Percentiles rank a stretch among this genome's conserved stretches.
These are phyloP conservation scores for Rhynchospora breviuscula DNA, from an alignment of 176 grass and related monocot genomes.

Conservation along the genomic window DNA sequence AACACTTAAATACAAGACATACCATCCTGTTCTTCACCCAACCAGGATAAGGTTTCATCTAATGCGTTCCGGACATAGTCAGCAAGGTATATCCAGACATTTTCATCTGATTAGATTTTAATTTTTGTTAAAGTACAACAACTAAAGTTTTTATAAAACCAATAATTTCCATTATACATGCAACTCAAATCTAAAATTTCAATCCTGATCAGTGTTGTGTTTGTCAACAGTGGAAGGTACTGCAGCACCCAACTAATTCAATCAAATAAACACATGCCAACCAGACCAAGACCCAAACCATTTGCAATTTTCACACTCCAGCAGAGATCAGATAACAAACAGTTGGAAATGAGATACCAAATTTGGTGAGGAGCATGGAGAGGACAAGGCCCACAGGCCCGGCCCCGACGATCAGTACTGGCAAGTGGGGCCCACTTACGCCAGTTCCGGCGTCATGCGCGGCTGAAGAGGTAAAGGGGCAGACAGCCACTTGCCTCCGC, in stretches of 20 bases:
- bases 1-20: slow-evolving; percentile 5
- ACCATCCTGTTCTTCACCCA: background rate
- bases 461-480: slow-evolving; percentile 8
- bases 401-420: slow-evolving; percentile 81
- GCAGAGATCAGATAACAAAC: background rate
- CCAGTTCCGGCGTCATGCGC: slow-evolving; percentile 4
- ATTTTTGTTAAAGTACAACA: no score
- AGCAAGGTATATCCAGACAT: no score
- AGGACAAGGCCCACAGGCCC: slow-evolving; percentile 87
- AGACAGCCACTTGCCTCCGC: background rate
- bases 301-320: background rate
- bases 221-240: background rate
- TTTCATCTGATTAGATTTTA: no score
- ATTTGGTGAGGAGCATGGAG: slow-evolving; percentile 86
- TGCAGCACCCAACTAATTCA: background rate
- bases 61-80: no score
- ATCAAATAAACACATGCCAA: background rate
- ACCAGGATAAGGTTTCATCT: background rate
- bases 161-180: background rate
- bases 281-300: background rate
- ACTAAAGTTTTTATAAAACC: background rate
- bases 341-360: slow-evolving; percentile 34
- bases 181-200: no score
- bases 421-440: slow-evolving; percentile 43
- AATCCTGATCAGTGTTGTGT: background rate